phyloP scores from a whole-genome alignment of 2,329 filamentous ascomycete genomes.

The Bipolaris cookei region DNA sequence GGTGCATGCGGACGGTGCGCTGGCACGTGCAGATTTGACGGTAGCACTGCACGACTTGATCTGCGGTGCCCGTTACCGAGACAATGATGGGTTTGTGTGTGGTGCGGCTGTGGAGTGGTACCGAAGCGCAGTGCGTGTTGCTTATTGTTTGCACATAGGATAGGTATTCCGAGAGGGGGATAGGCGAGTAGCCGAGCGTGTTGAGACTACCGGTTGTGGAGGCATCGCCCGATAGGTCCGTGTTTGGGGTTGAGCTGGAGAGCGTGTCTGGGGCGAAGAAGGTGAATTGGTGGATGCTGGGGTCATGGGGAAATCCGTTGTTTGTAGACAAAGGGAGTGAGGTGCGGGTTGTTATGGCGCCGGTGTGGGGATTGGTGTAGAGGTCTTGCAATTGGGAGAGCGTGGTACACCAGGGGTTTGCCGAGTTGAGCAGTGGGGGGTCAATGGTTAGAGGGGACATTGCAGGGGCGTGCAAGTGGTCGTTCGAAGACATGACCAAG shows the following conservation, averaged over 20 bases:
- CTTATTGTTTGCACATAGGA: conserved; percentile 59
- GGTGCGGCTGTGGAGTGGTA: not conserved
- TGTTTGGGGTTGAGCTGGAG: conserved; percentile 25
- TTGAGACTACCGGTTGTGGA: conserved; percentile 60
- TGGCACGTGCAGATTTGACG: conserved; percentile 52
- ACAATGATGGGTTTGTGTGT: conserved; percentile 67
- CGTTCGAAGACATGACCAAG: not conserved
- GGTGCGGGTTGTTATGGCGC: conserved; percentile 77
- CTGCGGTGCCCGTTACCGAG: conserved; percentile 70
- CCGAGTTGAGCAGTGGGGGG: conserved; percentile 75
- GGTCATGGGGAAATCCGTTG: conserved; percentile 67
- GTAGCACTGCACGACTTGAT: conserved; percentile 66
- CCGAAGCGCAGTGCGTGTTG: conserved; percentile 24
- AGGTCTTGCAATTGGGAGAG: conserved; percentile 66
- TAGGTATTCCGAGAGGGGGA: conserved; percentile 66
- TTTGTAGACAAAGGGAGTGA: conserved; percentile 57
- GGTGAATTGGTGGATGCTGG: conserved; percentile 65
- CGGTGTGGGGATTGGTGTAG: conserved; percentile 67
- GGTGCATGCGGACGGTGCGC: conserved; percentile 50
- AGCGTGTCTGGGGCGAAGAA: conserved; percentile 64
- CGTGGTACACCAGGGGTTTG: conserved; percentile 77
- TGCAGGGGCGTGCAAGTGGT: not conserved
- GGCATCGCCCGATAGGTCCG: conserved; percentile 23
- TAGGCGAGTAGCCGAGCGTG: conserved; percentile 75
- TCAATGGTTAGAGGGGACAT: conserved; percentile 57